Percentiles rank a stretch among this genome's conserved stretches.
Conservation (phyloP, 2,329 filamentous ascomycete species). For the Phialophora tarda region DNA sequence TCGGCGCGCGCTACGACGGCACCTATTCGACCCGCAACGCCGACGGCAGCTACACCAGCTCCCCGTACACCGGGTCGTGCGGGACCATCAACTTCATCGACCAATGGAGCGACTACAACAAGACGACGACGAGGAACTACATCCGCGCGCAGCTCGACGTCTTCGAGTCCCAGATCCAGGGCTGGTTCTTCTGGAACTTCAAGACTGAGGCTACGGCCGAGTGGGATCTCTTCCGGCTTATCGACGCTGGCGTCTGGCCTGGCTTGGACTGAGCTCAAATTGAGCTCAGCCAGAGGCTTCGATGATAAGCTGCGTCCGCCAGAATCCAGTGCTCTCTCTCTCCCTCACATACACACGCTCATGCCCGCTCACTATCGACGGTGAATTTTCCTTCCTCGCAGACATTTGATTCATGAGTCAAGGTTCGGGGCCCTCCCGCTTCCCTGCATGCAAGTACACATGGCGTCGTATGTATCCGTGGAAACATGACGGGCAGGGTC, state of each 20-base stretch:
- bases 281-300: background rate
- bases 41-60: constrained; percentile 44
- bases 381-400: background rate
- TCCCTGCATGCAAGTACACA: background rate
- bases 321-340: background rate
- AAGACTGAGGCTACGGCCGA: constrained; percentile 56
- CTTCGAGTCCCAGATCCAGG: constrained; percentile 48
- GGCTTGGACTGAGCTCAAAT: constrained; percentile 10
- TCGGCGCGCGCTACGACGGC: constrained; percentile 62
- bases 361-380: background rate
- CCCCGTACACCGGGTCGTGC: constrained; percentile 61
- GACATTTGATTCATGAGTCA: background rate
- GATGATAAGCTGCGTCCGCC: too few relatives aligned
- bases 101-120: constrained; percentile 52
- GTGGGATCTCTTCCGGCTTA: constrained; percentile 55
- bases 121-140: constrained; percentile 49
- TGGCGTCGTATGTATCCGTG: background rate
- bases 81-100: constrained; percentile 56
- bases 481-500: background rate
- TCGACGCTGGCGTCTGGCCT: constrained; percentile 51
- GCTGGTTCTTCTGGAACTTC: constrained; percentile 59
- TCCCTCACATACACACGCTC: too few relatives aligned
- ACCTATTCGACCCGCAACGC: constrained; percentile 48
- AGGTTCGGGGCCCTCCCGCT: background rate
- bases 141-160: constrained; percentile 55